Evolutionary conservation across 148 eudicot species (phyloP).

Genomic region (Diospyros lotus): DNA sequence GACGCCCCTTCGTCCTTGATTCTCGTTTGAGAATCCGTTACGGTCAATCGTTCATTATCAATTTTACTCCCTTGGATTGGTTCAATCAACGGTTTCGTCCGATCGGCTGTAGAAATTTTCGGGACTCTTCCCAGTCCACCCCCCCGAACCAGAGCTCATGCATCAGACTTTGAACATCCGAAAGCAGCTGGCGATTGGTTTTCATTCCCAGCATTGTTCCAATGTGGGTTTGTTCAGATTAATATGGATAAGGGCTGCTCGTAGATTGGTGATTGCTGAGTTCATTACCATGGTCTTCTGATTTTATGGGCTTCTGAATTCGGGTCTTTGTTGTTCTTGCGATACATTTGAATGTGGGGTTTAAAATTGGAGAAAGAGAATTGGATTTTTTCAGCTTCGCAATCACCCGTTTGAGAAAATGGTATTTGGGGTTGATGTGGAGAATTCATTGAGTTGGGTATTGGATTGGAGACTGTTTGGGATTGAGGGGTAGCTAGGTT

Average conservation of each 20-base stretch:
- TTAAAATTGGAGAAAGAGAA: not conserved
- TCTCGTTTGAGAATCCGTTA: not conserved
- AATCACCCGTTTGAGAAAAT: not conserved
- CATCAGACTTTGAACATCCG: not conserved
- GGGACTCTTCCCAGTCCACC: too few relatives aligned
- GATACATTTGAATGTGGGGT: too few relatives aligned
- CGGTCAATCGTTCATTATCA: not conserved
- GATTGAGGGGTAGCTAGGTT: not conserved
- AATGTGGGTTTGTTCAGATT: constrained; percentile 21
- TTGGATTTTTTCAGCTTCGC: not conserved
- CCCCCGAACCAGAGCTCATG: not conserved
- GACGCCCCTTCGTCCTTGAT: not conserved
- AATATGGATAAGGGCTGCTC: constrained; percentile 15
- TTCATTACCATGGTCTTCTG: constrained; percentile 2
- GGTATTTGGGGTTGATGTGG: constrained; percentile 7
- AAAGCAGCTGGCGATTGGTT: not conserved
- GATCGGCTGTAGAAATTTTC: not conserved
- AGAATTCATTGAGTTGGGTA: not conserved
- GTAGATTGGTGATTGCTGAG: not conserved
- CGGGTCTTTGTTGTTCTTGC: too few relatives aligned
- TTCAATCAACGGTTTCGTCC: not conserved
- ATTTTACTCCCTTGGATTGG: not conserved
- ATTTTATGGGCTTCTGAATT: constrained; percentile 5
- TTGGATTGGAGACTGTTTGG: not conserved
- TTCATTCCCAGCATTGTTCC: constrained; percentile 9